Conservation (phyloP, 495 filamentous ascomycete genomes). For the Geopyxis carbonaria region DNA sequence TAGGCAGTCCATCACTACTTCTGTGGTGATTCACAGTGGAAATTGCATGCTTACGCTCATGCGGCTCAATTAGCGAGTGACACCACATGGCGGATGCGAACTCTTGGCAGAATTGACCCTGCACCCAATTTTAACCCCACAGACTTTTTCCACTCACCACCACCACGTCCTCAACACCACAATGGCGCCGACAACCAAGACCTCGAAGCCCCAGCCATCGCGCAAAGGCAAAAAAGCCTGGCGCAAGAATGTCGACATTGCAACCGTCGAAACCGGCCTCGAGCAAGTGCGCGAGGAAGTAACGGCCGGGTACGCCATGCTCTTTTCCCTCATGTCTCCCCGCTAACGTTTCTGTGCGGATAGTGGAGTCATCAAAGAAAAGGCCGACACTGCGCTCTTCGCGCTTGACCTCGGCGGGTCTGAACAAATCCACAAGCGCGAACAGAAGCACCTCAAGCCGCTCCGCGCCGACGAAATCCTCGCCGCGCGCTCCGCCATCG, state of each 20-base stretch:
- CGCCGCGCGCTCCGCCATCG: conserved; percentile 60
- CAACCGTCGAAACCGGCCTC: conserved; percentile 66
- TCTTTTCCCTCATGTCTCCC: not conserved
- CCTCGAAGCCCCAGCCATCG: conserved; percentile 65
- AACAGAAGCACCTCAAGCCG: conserved; percentile 49
- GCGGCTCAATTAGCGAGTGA: too few relatives aligned
- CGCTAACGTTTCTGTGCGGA: conserved; percentile 11
- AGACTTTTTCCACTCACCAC: not conserved
- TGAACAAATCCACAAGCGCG: conserved; percentile 39
- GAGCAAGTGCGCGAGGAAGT: conserved; percentile 72
- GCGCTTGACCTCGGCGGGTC: conserved; percentile 60
- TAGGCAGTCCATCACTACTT: too few relatives aligned
- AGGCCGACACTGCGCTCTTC: conserved; percentile 45
- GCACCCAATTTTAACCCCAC: not conserved
- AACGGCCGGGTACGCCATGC: conserved; percentile 57
- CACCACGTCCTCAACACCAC: not conserved
- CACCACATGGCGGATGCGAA: too few relatives aligned
- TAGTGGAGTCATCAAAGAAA: conserved; percentile 63
- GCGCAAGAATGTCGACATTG: conserved; percentile 92
- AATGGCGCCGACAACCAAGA: too few relatives aligned
- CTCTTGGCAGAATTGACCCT: not conserved
- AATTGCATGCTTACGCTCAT: too few relatives aligned
- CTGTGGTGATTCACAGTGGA: too few relatives aligned
- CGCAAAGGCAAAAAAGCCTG: conserved; percentile 97
- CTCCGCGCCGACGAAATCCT: conserved; percentile 86